Base-by-base conservation (phyloP, 306 rosid species). In the Quercus alba region DNA sequence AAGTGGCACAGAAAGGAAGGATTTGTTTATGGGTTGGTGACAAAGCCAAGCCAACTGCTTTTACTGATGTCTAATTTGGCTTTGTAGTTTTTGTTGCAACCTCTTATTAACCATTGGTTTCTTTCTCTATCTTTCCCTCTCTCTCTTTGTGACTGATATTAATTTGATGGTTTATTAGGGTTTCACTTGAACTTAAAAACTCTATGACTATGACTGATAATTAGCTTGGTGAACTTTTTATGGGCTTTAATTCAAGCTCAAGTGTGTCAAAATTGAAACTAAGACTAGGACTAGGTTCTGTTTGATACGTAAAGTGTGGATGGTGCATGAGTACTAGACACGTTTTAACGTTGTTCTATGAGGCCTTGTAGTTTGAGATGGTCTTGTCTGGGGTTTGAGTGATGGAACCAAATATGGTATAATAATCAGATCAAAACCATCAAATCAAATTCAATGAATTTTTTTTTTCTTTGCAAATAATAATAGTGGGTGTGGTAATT, bases 21-120 rank as follows among this genome's bases (percentile, higher is more conserved):
- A 85, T 66, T 81, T 79, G 89, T 88, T 91, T 91, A 75, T 13
- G 93, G 94, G 76, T 63, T 78, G 70, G 73, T 89, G 93, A 93
- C 78, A 90, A 88, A 75, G 87, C 90, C 88, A 87, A 84, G 14
- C 23, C 85, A 87, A 82, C 87, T 79, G 86, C 88, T 75, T 86
- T 58, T 73, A 30, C 74, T 82, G 56, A 74, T 80, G 82, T 73
- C 41, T 75, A 21, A 69, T 52, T 68, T 80, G 49, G 72, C 64
- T 72, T 75, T 66, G 58, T 33, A 33, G 33, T 44, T 73, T 78
- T 63, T 56, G 67, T 74, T 75, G 64, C 81, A 75, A 77, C 73
- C 73, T 80, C 74, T 89, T 90, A 76, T 89, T 89, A 76, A 81
- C 91, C 90, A 75, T 49, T 86, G 92, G 89, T 85, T 77, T 78